Conservation (phyloP, 1,139 yeast genomes). For the Debaryomyces subglobosus region DNA sequence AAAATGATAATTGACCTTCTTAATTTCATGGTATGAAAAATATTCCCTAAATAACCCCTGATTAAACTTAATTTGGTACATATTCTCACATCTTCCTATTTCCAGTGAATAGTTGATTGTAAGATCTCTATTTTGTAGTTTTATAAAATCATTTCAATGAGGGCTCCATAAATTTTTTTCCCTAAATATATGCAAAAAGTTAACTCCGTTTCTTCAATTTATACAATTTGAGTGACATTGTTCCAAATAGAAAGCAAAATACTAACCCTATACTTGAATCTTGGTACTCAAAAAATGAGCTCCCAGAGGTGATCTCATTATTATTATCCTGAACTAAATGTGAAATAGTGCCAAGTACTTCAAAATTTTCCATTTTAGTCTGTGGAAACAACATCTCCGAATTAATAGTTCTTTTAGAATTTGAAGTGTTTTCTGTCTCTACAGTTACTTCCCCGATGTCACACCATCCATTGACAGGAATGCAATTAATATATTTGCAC, state of each 20-base stretch:
- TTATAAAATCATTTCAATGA: neutral
- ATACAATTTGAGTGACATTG: slow-evolving; percentile 19
- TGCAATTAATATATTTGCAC: slow-evolving; percentile 75
- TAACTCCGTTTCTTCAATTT: slow-evolving; percentile 15
- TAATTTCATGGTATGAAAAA: neutral
- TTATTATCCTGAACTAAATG: neutral
- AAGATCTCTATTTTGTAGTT: neutral
- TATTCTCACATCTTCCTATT: too few relatives aligned
- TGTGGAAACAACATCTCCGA: neutral
- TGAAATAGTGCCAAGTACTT: neutral
- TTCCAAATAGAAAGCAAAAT: slow-evolving; percentile 19
- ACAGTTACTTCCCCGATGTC: slow-evolving; percentile 55
- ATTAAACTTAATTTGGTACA: too few relatives aligned
- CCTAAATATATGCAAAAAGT: neutral
- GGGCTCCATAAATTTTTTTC: neutral
- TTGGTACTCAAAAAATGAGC: slow-evolving; percentile 13
- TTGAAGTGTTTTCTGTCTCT: slow-evolving; percentile 12
- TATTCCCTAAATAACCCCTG: neutral
- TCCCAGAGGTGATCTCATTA: slow-evolving; percentile 5
- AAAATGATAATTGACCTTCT: neutral
- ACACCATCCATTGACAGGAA: slow-evolving; percentile 78
- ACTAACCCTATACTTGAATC: slow-evolving; percentile 18
- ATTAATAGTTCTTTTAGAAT: slow-evolving; percentile 1
- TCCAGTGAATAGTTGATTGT: too few relatives aligned
- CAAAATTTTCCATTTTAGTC: neutral